Base-by-base conservation (phyloP, 148 eudicot species). In the Vaccinium darrowii region DNA sequence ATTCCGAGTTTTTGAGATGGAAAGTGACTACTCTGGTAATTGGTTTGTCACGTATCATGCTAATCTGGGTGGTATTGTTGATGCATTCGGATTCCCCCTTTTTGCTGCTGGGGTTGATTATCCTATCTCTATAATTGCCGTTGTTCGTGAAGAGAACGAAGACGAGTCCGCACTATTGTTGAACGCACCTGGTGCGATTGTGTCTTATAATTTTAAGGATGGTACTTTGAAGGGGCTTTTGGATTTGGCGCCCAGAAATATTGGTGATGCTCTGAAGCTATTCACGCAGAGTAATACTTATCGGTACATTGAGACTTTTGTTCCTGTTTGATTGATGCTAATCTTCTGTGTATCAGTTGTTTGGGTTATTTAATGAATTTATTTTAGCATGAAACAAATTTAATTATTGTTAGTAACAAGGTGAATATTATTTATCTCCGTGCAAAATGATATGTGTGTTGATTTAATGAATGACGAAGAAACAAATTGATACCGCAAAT, bases 1-100 rank as follows among this genome's bases (percentile, higher is more conserved):
- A 47, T 88, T 92, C 52, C 88, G 87, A 57, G 88, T 92, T 18
- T 73, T 90, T 82, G 91, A 92, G 87, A 67, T 92, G 85, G 75
- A 83, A 39, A 30, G 69, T 1, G 84, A 77, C 63, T 77, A 82
- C 75, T 23, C 43, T 63, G 54, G 25, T n/a, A n/a, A n/a, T 3
- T 90, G 93, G 93, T 71, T 83, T 86, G 87, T 88, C 1, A 90
- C 87, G 90, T 88, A 81, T 71, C 81, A 75, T 75, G 92, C 90
- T 27, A 78, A 92, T 84, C 88, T 92, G 74, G 90, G 87, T 83
- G 85, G 84, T 4, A 50, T 90, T n/a, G 91, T 90, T 8, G 33
- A 56, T n/a, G 89, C 87, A 78, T 88, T 91, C 51, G 88, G 86
- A 78, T 88, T 91, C 51, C 86, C 85, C 81, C 47, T 91, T 43